These are phyloP conservation scores for Pseudohalonectria lignicola DNA, from an alignment of 2,329 filamentous ascomycete genomes.

Conservation along the genomic window DNA sequence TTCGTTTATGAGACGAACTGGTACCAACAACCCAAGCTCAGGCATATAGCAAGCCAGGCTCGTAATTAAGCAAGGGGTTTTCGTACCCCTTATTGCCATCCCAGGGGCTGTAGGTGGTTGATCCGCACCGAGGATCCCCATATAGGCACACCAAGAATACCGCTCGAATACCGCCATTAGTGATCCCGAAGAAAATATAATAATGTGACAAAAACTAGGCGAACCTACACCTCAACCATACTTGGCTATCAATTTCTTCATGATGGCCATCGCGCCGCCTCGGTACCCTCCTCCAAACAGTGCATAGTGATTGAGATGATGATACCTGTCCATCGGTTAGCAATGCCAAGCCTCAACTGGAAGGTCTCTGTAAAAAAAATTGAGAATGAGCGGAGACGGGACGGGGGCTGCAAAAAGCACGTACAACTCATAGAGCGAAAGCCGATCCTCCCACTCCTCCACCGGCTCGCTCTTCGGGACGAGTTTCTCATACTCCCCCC, in stretches of 20 bases:
- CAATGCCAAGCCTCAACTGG: not conserved
- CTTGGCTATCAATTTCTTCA: conserved; percentile 61
- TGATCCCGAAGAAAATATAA: not conserved
- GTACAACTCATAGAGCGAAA: conserved; percentile 72
- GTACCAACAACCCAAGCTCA: no score
- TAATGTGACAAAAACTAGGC: no score
- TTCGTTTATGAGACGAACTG: no score
- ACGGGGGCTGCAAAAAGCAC: conserved; percentile 19
- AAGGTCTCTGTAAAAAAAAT: conserved; percentile 1
- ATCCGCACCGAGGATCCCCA: no score
- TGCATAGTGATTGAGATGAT: conserved; percentile 81
- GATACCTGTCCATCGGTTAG: conserved; percentile 47
- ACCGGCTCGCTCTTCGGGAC: conserved; percentile 72
- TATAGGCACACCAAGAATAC: no score
- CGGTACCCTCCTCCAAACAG: conserved; percentile 76
- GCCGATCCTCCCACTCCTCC: conserved; percentile 75
- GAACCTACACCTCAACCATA: conserved; percentile 55
- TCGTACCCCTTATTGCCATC: no score
- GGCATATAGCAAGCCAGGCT: no score
- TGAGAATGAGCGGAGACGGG: not conserved
- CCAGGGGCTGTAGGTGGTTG: no score
- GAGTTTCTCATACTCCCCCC: conserved; percentile 64
- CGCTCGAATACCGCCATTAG: no score
- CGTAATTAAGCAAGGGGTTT: no score
- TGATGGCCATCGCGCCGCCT: conserved; percentile 65